Base-by-base conservation (phyloP, 2,329 filamentous ascomycete genomes). In the Stemphylium vesicarium region DNA sequence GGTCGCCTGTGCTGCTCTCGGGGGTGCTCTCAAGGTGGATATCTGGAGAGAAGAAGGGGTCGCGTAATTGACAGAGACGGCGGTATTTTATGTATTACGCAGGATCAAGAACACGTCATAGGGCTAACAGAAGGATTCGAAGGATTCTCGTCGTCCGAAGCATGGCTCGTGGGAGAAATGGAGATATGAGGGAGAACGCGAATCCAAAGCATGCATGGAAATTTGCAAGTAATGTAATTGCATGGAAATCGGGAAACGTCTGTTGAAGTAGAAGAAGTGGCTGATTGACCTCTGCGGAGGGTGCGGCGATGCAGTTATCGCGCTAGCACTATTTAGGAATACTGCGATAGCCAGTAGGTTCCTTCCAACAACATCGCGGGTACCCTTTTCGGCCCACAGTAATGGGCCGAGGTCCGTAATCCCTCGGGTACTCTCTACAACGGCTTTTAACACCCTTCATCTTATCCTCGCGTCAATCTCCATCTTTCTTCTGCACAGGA, bases 21-120 rank as follows among this genome's bases (percentile, higher is more conserved):
- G 33, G 32, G 11, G 18, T 31, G 9, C 15, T 38, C 26, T n/a
- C 10, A 16, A 11, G 15, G 4, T 5, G 6, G 4, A 40, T 26
- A 9, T 51, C 24, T 54, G 41, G 32, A 37, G 35, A 43, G 41
- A 57, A 26, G 36, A 42, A 57, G 38, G n/a, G n/a, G n/a, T 24
- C 18, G 31, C 18, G 22, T 22, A 42, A 29, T 53, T 22, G 18
- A 50, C 11, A 50, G 12, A 47, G n/a, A 50, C 50, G n/a, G 22
- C 3, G 22, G 9, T 20, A 38, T 31, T 38, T 46, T 29, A 40
- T 48, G 2, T 16, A 36, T 33, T 32, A 29, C 2, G 44, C 8
- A 50, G 43, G 24, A 32, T 29, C 31, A n/a, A 47, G 42, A 47
- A 47, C 22, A 42, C 11, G 22, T 38, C 6, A 15, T 39, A 8